Evolutionary conservation across 495 filamentous ascomycete genomes (phyloP).

Genomic region (Talaromyces nanjingensis): DNA sequence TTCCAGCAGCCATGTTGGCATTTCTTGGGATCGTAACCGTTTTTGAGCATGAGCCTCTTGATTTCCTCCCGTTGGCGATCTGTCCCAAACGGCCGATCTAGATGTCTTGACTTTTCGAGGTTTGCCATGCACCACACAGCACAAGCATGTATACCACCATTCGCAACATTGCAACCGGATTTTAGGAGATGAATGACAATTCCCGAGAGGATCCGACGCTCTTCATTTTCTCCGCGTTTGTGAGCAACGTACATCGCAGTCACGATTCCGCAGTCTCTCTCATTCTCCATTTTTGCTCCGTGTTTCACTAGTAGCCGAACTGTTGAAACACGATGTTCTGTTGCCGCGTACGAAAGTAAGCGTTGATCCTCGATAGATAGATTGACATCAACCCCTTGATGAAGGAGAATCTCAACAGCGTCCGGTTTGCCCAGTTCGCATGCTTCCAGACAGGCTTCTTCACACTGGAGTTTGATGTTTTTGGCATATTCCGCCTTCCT

Average conservation of each 20-base stretch:
- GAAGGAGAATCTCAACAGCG: neutral
- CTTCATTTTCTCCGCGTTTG: neutral
- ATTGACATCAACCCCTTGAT: neutral
- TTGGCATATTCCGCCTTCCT: neutral
- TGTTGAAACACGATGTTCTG: neutral
- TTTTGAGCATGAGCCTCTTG: neutral
- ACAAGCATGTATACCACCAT: conserved; percentile 6
- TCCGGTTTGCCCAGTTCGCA: neutral
- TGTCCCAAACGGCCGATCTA: neutral
- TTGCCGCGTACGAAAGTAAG: neutral
- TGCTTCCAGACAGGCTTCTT: neutral
- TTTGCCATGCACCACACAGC: neutral
- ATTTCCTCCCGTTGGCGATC: neutral
- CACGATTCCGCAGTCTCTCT: conserved; percentile 5
- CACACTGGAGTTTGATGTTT: neutral
- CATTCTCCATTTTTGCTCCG: conserved; percentile 2
- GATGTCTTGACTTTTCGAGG: neutral
- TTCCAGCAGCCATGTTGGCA: conserved; percentile 1
- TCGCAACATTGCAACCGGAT: conserved; percentile 6
- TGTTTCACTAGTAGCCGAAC: neutral
- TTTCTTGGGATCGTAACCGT: neutral
- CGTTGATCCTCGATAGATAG: neutral
- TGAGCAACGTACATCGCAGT: neutral
- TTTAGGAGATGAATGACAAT: neutral
- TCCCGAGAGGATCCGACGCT: neutral